Conservation (phyloP, 768 basidiomycete genomes). For the Trichaptum fuscoviolaceum region DNA sequence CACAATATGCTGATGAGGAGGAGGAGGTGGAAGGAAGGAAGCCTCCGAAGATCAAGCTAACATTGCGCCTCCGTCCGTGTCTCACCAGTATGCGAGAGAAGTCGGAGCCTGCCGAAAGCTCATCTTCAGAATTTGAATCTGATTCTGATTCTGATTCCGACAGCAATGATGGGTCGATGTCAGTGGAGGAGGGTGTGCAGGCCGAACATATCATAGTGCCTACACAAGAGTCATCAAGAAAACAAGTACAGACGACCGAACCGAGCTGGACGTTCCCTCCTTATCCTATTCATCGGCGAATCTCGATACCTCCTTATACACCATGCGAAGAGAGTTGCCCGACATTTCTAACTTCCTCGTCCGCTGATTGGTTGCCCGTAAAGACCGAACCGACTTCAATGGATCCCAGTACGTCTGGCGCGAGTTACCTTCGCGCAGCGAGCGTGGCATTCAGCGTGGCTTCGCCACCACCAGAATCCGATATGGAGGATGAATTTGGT, state of each 20-base stretch:
- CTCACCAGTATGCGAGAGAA: constrained; percentile 20
- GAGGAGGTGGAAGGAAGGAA: constrained; percentile 30
- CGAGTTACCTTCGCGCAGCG: constrained; percentile 45
- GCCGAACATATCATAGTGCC: not conserved
- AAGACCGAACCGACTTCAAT: not conserved
- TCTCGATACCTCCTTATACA: constrained; percentile 51
- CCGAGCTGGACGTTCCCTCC: constrained; percentile 1
- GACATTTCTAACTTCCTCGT: not conserved
- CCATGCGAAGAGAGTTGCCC: constrained; percentile 29
- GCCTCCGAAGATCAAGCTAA: constrained; percentile 67
- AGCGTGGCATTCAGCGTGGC: constrained; percentile 52
- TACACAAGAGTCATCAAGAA: not conserved
- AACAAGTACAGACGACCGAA: not conserved
- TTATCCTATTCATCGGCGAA: constrained; percentile 17
- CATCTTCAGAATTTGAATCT: constrained; percentile 20
- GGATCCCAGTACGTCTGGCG: not conserved
- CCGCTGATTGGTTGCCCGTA: not conserved
- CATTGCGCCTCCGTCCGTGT: constrained; percentile 55
- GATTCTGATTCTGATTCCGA: constrained; percentile 34
- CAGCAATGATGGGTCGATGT: constrained; percentile 21
- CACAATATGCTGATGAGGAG: constrained; percentile 12
- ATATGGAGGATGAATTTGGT: constrained; percentile 45
- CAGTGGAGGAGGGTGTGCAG: constrained; percentile 4
- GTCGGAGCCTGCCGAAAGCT: not conserved
- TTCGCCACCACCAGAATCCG: constrained; percentile 71